These are phyloP conservation scores for Fraxinus angustifolia DNA, from an alignment of 305 asterid genomes.

Conservation along the genomic window DNA sequence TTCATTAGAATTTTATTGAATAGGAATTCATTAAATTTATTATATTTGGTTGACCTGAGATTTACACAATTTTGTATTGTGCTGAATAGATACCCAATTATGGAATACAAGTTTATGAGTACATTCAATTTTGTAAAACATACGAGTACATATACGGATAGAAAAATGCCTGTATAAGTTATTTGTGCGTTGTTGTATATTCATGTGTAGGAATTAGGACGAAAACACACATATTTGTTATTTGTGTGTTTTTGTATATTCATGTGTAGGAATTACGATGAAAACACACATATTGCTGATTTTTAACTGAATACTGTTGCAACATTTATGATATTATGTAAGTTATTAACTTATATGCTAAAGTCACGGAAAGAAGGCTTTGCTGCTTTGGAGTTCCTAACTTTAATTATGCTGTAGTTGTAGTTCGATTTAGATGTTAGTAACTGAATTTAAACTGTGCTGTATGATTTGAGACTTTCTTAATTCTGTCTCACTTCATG, in stretches of 20 bases:
- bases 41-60: background rate
- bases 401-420: background rate
- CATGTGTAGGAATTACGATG: background rate
- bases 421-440: background rate
- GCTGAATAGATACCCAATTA: background rate
- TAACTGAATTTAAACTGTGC: background rate
- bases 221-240: background rate
- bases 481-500: background rate
- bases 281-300: background rate
- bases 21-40: background rate
- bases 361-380: background rate
- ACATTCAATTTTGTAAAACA: no score
- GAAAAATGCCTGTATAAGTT: background rate
- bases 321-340: background rate
- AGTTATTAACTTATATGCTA: background rate
- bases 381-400: background rate
- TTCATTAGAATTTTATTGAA: background rate
- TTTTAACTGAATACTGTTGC: background rate
- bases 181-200: background rate
- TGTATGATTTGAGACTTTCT: background rate
- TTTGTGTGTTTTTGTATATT: background rate
- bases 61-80: background rate
- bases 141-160: background rate
- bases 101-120: background rate
- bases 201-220: background rate